phyloP scores from a whole-genome alignment of 139 green algal species.

The Edaphochlamys debaryana region DNA sequence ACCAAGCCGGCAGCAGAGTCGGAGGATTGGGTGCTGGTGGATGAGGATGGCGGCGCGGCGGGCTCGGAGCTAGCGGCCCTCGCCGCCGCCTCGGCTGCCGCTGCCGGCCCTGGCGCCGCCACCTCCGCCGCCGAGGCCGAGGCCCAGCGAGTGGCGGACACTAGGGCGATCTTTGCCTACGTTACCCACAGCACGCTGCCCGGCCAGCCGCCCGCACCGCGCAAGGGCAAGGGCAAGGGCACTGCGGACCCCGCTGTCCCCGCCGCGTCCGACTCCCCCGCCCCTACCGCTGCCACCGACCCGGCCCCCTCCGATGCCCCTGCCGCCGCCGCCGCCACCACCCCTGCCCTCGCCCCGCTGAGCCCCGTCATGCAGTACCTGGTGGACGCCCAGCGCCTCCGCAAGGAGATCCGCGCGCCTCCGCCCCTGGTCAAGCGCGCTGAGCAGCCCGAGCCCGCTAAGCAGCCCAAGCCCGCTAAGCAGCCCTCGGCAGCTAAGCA shows the following conservation, averaged over 20 bases:
- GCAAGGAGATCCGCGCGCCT: neutral
- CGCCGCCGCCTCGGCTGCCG: neutral
- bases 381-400: neutral
- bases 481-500: neutral
- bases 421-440: neutral
- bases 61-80: neutral
- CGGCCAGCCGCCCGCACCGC: neutral
- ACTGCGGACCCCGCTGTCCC: neutral
- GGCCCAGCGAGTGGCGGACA: too few species aligned
- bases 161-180: too few species aligned
- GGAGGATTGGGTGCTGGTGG: neutral
- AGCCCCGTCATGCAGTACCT: conserved; percentile 4
- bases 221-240: neutral
- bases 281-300: neutral
- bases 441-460: neutral
- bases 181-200: too few species aligned
- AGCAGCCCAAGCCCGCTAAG: neutral
- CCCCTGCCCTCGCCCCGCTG: neutral
- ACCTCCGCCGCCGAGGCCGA: too few species aligned
- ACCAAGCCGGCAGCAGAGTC: neutral
- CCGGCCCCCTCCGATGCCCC: neutral
- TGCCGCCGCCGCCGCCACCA: neutral
- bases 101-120: too few species aligned
- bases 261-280: neutral
- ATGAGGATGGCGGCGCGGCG: neutral